phyloP scores from a whole-genome alignment of 371 early-diverging fungal species.

The Mucor sp. region DNA sequence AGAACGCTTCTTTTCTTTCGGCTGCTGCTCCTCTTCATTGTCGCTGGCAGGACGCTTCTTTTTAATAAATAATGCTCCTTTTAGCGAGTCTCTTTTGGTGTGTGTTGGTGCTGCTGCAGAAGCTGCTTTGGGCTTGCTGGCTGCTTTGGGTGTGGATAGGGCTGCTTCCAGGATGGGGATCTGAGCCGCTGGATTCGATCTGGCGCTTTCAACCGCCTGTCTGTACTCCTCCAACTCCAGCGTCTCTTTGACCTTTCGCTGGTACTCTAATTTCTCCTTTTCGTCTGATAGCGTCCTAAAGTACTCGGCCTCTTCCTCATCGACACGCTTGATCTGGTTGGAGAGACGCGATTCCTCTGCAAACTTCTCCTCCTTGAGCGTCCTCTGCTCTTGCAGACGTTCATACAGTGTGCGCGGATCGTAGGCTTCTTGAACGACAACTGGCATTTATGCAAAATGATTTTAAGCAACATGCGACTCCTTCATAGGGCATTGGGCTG shows the following conservation, averaged over 20 bases:
- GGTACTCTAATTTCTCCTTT: slow-evolving; percentile 54
- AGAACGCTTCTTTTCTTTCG: slow-evolving; percentile 26
- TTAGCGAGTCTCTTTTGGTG: slow-evolving; percentile 9
- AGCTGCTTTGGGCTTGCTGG: not conserved
- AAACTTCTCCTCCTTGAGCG: slow-evolving; percentile 67
- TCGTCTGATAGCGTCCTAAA: slow-evolving; percentile 62
- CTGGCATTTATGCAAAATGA: not conserved
- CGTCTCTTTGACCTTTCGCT: slow-evolving; percentile 56
- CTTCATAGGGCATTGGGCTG: not conserved
- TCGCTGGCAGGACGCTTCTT: slow-evolving; percentile 28
- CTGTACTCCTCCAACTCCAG: slow-evolving; percentile 66
- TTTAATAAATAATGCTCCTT: slow-evolving; percentile 9
- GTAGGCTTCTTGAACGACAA: slow-evolving; percentile 44
- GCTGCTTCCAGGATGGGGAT: not conserved
- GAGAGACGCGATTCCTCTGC: slow-evolving; percentile 69
- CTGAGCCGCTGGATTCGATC: slow-evolving; percentile 1
- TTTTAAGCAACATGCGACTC: too few relatives aligned
- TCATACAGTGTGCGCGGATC: slow-evolving; percentile 85
- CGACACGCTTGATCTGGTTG: slow-evolving; percentile 74
- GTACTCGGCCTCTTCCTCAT: slow-evolving; percentile 79
- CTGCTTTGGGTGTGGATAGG: not conserved
- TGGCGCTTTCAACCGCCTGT: slow-evolving; percentile 29
- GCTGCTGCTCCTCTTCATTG: slow-evolving; percentile 11
- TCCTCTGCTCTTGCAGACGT: slow-evolving; percentile 74
- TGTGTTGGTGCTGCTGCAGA: not conserved